phyloP scores from a whole-genome alignment of 2,329 filamentous ascomycete species.

The Fusarium sp. region DNA sequence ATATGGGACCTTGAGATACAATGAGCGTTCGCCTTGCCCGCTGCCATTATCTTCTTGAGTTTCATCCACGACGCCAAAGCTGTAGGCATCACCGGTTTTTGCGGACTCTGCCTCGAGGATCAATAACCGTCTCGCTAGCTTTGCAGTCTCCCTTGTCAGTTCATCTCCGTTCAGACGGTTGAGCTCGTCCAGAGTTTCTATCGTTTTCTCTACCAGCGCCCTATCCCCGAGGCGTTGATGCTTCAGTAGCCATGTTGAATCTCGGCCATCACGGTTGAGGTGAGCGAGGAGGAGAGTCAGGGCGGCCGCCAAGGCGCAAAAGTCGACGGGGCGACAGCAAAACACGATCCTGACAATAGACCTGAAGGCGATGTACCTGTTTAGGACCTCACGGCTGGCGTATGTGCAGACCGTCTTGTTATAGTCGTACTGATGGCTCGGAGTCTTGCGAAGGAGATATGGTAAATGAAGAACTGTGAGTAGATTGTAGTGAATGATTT shows the following conservation, averaged over 20 bases:
- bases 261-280: background rate
- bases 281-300: background rate
- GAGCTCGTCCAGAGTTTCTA: background rate
- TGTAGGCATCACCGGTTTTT: background rate
- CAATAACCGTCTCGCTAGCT: background rate
- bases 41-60: background rate
- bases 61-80: background rate
- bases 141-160: background rate
- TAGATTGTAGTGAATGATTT: background rate
- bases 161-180: background rate
- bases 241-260: background rate
- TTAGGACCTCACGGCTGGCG: background rate
- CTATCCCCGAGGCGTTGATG: background rate
- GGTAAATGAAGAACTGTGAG: background rate
- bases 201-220: background rate
- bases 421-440: background rate
- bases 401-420: background rate
- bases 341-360: background rate
- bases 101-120: background rate
- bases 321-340: background rate
- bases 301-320: background rate
- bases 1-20: background rate
- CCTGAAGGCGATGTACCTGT: background rate
- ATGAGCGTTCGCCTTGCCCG: background rate
- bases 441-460: background rate